Evolutionary conservation across 2,329 filamentous ascomycete genomes (phyloP).

Genomic region (Lecanosticta acicola): DNA sequence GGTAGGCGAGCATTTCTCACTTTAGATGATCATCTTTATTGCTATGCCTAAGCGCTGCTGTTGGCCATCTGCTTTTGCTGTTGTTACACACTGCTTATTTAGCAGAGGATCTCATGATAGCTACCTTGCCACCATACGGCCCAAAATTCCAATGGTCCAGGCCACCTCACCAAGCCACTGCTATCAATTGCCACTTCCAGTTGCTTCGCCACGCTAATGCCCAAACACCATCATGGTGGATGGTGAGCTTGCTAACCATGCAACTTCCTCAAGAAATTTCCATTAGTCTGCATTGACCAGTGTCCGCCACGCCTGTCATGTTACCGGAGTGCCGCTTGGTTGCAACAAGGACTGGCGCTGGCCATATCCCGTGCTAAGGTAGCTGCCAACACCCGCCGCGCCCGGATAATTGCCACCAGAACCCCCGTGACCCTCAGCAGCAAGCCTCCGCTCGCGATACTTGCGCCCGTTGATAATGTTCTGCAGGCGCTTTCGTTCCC

Average conservation of each 20-base stretch:
- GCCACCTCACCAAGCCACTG: not conserved
- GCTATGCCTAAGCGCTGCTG: not conserved
- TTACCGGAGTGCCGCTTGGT: not conserved
- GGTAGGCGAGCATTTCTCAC: not conserved
- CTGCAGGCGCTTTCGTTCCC: conserved; percentile 35
- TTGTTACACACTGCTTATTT: not conserved
- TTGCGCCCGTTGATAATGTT: conserved; percentile 39
- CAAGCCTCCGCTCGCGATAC: conserved; percentile 34
- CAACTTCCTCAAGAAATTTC: not conserved
- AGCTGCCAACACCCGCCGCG: conserved; percentile 28
- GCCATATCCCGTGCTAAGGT: conserved; percentile 24
- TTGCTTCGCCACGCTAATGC: not conserved
- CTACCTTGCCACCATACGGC: not conserved
- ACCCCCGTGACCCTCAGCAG: conserved; percentile 32
- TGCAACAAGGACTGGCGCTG: conserved; percentile 11
- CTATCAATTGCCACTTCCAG: not conserved
- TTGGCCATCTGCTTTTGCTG: not conserved
- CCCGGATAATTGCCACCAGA: conserved; percentile 34
- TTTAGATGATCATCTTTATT: not conserved
- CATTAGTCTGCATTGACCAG: not conserved
- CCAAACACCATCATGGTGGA: too few relatives aligned
- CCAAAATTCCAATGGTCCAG: too few relatives aligned
- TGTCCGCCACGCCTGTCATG: not conserved
- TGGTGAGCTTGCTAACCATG: too few relatives aligned
- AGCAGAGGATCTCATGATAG: not conserved